Percentiles rank a stretch among this genome's conserved stretches.
These are phyloP conservation scores for Microbotryum violaceum DNA, from an alignment of 1,284 basidiomycete species.

Conservation along the genomic window DNA sequence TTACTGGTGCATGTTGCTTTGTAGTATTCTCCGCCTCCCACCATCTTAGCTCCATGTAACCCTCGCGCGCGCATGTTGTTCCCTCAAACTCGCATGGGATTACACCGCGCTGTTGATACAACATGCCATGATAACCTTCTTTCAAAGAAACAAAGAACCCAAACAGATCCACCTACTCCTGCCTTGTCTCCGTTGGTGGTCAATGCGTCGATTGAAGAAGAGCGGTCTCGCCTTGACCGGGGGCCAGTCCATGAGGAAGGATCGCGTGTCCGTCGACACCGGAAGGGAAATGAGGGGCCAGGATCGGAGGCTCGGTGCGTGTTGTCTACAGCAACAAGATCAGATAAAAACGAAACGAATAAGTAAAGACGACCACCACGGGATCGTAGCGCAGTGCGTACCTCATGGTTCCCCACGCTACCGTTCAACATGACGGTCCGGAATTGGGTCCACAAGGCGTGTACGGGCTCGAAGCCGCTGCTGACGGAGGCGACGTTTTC, in stretches of 20 bases:
- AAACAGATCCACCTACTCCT: too few relatives aligned
- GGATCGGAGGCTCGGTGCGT: background rate
- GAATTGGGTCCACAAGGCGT: conserved; percentile 26
- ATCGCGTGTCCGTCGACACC: conserved; percentile 13
- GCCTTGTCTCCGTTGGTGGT: background rate
- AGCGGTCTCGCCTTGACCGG: conserved; percentile 15
- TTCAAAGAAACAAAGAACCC: too few relatives aligned
- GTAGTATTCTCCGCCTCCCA: too few relatives aligned
- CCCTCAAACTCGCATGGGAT: too few relatives aligned
- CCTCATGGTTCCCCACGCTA: background rate
- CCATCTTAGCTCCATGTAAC: too few relatives aligned
- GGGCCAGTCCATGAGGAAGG: conserved; percentile 13
- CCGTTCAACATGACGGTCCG: conserved; percentile 17
- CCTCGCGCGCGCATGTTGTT: too few relatives aligned
- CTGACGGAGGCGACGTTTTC: conserved; percentile 24
- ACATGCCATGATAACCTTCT: too few relatives aligned
- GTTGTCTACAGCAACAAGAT: background rate
- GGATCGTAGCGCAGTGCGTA: too few relatives aligned
- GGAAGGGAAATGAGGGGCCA: background rate
- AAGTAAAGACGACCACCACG: too few relatives aligned
- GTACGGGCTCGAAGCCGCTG: conserved; percentile 20
- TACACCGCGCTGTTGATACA: too few relatives aligned
- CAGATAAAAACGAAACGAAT: too few relatives aligned
- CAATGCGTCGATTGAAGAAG: background rate
- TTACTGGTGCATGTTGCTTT: too few relatives aligned